Conservation (phyloP, 148 eudicot genomes). For the Fagopyrum tataricum region DNA sequence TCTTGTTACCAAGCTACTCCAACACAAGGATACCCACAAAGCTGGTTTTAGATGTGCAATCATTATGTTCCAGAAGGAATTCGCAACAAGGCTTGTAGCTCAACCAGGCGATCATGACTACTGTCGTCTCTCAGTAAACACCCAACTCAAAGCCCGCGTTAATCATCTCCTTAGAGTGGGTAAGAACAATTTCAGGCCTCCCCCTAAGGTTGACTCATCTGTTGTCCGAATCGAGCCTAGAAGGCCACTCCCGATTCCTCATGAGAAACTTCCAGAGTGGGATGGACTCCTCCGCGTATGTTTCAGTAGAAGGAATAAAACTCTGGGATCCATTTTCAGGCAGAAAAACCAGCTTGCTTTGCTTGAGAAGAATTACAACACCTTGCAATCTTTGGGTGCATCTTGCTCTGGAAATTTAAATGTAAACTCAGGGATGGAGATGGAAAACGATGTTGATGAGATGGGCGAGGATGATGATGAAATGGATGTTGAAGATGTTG, state of each 20-base stretch:
- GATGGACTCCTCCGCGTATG: slow-evolving; percentile 75
- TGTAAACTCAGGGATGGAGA: slow-evolving; percentile 27
- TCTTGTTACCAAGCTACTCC: slow-evolving; percentile 66
- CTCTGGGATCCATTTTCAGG: slow-evolving; percentile 67
- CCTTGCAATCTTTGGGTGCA: slow-evolving; percentile 42
- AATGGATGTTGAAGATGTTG: slow-evolving; percentile 47
- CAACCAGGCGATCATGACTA: slow-evolving; percentile 88
- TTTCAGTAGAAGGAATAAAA: slow-evolving; percentile 81
- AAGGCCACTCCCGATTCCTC: slow-evolving; percentile 62
- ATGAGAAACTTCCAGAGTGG: slow-evolving; percentile 78
- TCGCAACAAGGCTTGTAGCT: slow-evolving; percentile 92
- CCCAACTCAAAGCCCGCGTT: slow-evolving; percentile 69
- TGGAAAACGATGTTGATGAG: slow-evolving; percentile 38
- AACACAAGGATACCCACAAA: slow-evolving; percentile 34
- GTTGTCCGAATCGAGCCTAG: slow-evolving; percentile 91
- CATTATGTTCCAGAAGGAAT: slow-evolving; percentile 89
- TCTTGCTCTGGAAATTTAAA: slow-evolving; percentile 27
- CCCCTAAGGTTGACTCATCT: slow-evolving; percentile 94
- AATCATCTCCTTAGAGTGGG: slow-evolving; percentile 84
- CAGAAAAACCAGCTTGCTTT: slow-evolving; percentile 56
- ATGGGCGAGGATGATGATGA: slow-evolving; percentile 37
- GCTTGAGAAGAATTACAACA: slow-evolving; percentile 84
- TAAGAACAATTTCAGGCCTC: slow-evolving; percentile 83
- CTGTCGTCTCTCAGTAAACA: slow-evolving; percentile 84
- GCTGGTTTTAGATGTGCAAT: slow-evolving; percentile 77